Percentiles rank a stretch among this genome's conserved stretches.
phyloP scores from a whole-genome alignment of 139 green algal genomes.

The Chlorella sp. region DNA sequence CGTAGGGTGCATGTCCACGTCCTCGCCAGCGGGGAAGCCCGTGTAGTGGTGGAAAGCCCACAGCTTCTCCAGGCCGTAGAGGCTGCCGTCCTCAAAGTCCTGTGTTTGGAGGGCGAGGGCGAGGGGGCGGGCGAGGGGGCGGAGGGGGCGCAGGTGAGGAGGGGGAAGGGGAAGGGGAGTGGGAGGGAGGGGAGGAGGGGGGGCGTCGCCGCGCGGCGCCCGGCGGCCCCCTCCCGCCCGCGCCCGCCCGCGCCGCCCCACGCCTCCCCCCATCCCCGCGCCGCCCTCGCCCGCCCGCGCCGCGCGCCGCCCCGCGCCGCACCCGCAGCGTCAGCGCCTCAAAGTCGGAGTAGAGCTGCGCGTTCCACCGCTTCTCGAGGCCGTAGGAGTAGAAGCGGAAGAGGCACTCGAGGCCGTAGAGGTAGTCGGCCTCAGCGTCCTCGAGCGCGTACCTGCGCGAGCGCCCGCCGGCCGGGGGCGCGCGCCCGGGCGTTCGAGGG shows the following conservation, averaged over 20 bases:
- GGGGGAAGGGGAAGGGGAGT: background rate
- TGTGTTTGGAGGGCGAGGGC: slow-evolving; percentile 19
- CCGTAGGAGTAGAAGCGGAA: slow-evolving; percentile 94
- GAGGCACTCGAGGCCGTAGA: slow-evolving; percentile 97
- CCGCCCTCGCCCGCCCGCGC: background rate
- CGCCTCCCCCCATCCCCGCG: background rate
- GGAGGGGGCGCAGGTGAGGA: background rate
- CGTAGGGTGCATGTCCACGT: slow-evolving; percentile 54
- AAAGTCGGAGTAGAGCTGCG: slow-evolving; percentile 85
- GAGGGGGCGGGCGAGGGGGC: background rate
- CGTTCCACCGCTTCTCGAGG: slow-evolving; percentile 80
- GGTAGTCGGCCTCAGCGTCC: slow-evolving; percentile 67
- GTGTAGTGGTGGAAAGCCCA: slow-evolving; percentile 96
- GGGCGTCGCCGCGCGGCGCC: background rate
- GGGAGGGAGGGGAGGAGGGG: background rate
- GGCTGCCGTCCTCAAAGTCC: slow-evolving; percentile 74
- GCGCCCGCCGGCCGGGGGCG: background rate
- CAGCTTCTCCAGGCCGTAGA: slow-evolving; percentile 98
- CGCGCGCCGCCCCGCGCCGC: background rate
- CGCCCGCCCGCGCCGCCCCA: background rate
- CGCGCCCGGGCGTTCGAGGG: background rate
- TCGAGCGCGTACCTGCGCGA: slow-evolving; percentile 56
- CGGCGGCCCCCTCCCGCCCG: background rate
- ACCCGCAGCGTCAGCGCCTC: slow-evolving; percentile 79
- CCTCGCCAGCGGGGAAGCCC: slow-evolving; percentile 62